Percentiles rank a stretch among this genome's conserved stretches.
These are phyloP conservation scores for Didymella pomorum DNA, from an alignment of 2,329 filamentous ascomycete genomes.

Conservation along the genomic window DNA sequence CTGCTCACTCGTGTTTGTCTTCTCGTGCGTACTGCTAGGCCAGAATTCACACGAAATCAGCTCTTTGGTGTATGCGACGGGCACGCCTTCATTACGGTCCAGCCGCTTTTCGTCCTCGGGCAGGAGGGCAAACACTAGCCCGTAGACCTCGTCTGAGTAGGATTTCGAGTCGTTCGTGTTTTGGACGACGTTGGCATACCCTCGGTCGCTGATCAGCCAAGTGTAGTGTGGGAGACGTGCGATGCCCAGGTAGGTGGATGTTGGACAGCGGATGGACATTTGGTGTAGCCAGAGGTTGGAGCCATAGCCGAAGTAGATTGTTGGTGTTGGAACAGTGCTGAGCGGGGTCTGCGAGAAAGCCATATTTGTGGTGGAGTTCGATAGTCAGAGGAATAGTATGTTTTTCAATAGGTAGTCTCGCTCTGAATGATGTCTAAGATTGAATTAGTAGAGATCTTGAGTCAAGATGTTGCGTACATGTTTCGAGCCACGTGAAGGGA, in stretches of 20 bases:
- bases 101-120: slow-evolving; percentile 40
- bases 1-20: slow-evolving; percentile 18
- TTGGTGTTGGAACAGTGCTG: slow-evolving; percentile 22
- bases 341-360: slow-evolving; percentile 11
- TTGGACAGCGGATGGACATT: slow-evolving; percentile 69
- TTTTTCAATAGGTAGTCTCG: no score
- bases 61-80: slow-evolving; percentile 66
- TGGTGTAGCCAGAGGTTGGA: slow-evolving; percentile 72
- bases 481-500: no score
- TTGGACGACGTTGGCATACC: slow-evolving; percentile 72
- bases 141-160: slow-evolving; percentile 38
- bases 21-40: slow-evolving; percentile 32
- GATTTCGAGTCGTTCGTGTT: slow-evolving; percentile 12
- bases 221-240: slow-evolving; percentile 64
- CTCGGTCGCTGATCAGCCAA: slow-evolving; percentile 73
- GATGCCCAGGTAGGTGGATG: slow-evolving; percentile 64
- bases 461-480: no score
- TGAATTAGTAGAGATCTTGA: no score
- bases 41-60: slow-evolving; percentile 56
- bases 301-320: slow-evolving; percentile 74
- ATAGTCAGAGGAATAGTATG: no score
- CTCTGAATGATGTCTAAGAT: no score
- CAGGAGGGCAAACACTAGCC: slow-evolving; percentile 44
- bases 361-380: slow-evolving; percentile 17
- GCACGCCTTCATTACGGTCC: slow-evolving; percentile 67